Percentiles rank a stretch among this genome's conserved stretches.
phyloP scores from a whole-genome alignment of 257 asterid species.

The Datura wrightii region DNA sequence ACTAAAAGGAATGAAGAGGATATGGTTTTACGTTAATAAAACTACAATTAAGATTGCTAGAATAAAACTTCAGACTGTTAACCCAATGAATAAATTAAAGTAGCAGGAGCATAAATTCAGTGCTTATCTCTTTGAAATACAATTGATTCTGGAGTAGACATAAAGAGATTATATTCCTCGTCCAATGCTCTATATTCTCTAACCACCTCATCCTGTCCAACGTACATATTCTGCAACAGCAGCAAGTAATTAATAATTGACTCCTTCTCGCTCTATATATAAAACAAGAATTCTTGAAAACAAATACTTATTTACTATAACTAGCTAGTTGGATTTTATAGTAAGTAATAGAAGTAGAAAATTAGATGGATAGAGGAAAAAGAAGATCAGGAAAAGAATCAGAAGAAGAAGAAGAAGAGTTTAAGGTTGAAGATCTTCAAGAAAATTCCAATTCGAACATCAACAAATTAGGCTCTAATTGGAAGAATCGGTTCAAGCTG shows the following conservation, averaged over 20 bases:
- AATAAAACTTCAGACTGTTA: neutral
- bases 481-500: conserved; percentile 44
- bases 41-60: neutral
- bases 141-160: neutral
- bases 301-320: too few relatives aligned
- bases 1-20: too few relatives aligned
- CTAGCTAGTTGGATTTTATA: neutral
- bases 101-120: neutral
- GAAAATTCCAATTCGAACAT: conserved; percentile 31
- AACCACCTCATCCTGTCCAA: conserved; percentile 25
- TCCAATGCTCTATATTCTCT: neutral
- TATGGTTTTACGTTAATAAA: too few relatives aligned
- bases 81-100: neutral
- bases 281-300: neutral
- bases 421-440: conserved; percentile 46
- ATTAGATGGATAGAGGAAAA: conserved; percentile 31
- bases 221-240: neutral
- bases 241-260: neutral
- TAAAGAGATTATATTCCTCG: conserved; percentile 23
- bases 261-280: neutral
- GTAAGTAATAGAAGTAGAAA: neutral
- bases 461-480: conserved; percentile 32
- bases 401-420: conserved; percentile 47
- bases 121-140: neutral
- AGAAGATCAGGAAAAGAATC: conserved; percentile 36